phyloP scores from a whole-genome alignment of 345 rosid species.

The Capsella bursapastoris region DNA sequence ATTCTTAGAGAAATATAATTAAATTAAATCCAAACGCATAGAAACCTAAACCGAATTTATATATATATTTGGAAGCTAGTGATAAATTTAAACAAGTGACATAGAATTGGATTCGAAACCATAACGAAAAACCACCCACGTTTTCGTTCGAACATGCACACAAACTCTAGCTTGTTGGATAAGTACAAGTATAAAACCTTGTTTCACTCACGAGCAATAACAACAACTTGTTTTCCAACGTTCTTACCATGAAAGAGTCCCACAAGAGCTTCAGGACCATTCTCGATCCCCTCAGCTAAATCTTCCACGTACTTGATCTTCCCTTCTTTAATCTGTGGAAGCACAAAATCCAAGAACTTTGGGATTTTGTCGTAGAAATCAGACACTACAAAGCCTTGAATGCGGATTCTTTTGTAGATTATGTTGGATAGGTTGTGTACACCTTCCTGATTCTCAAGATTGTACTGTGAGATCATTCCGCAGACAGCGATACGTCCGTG shows the following conservation, averaged over 20 bases:
- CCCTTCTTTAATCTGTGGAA: constrained; percentile 51
- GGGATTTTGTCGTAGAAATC: constrained; percentile 56
- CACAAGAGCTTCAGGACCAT: constrained; percentile 54
- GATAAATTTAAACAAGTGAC: too few relatives aligned
- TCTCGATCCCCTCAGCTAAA: constrained; percentile 60
- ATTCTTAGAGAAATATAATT: too few relatives aligned
- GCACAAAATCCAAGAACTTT: constrained; percentile 49
- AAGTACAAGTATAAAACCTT: neutral
- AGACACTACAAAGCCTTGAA: constrained; percentile 45
- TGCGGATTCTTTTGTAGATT: constrained; percentile 45
- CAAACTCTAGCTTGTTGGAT: neutral
- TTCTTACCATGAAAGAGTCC: constrained; percentile 64
- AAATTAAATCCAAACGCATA: neutral
- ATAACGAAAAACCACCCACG: neutral
- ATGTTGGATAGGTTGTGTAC: constrained; percentile 40
- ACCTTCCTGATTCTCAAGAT: constrained; percentile 51
- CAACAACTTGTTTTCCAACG: constrained; percentile 62
- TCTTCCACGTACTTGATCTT: constrained; percentile 64
- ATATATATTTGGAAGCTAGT: too few relatives aligned
- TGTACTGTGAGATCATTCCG: constrained; percentile 70
- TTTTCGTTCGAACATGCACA: neutral
- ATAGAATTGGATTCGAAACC: neutral
- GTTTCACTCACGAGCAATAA: constrained; percentile 38
- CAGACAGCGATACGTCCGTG: constrained; percentile 51
- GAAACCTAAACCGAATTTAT: neutral